Evolutionary conservation across 805 yeast species (phyloP).

Genomic region (Starmerella kuoi): DNA sequence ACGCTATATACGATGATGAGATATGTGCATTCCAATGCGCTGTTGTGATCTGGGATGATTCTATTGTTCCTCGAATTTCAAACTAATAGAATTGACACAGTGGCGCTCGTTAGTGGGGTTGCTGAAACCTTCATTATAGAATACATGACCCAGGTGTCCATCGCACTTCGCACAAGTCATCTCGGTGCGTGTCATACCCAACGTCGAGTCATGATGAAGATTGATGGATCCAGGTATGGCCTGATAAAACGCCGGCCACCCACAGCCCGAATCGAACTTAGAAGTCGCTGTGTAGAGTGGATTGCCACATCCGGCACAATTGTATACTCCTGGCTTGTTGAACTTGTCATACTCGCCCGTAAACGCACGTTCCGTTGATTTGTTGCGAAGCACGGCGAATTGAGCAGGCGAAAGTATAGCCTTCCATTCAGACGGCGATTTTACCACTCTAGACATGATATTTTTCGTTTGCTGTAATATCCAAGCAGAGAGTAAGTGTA

Average conservation of each 20-base stretch:
- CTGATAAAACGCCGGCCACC: slow-evolving; percentile 96
- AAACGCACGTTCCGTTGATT: slow-evolving; percentile 58
- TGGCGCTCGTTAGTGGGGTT: slow-evolving; percentile 88
- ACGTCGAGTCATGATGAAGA: slow-evolving; percentile 45
- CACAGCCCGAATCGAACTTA: slow-evolving; percentile 85
- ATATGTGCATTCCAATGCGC: no score
- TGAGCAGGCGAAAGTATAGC: slow-evolving; percentile 67
- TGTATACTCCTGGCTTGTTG: slow-evolving; percentile 48
- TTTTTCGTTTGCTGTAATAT: no score
- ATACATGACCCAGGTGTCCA: slow-evolving; percentile 92
- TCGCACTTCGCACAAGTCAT: slow-evolving; percentile 82
- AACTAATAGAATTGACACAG: slow-evolving; percentile 78
- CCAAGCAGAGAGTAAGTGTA: no score
- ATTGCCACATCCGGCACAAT: slow-evolving; percentile 73
- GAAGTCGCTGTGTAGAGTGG: slow-evolving; percentile 71
- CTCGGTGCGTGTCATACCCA: slow-evolving; percentile 78
- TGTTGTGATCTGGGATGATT: no score
- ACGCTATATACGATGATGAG: no score
- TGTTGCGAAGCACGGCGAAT: slow-evolving; percentile 61
- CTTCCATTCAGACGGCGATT: slow-evolving; percentile 58
- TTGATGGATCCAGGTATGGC: slow-evolving; percentile 72
- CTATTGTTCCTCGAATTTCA: slow-evolving; percentile 55
- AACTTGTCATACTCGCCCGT: slow-evolving; percentile 48
- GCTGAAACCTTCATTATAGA: slow-evolving; percentile 82
- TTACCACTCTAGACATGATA: slow-evolving; percentile 22